Evolutionary conservation across 1,139 yeast genomes (phyloP), one percentile per base, ranked within the genome.

Genomic region (Yamadazyma sp.): DNA sequence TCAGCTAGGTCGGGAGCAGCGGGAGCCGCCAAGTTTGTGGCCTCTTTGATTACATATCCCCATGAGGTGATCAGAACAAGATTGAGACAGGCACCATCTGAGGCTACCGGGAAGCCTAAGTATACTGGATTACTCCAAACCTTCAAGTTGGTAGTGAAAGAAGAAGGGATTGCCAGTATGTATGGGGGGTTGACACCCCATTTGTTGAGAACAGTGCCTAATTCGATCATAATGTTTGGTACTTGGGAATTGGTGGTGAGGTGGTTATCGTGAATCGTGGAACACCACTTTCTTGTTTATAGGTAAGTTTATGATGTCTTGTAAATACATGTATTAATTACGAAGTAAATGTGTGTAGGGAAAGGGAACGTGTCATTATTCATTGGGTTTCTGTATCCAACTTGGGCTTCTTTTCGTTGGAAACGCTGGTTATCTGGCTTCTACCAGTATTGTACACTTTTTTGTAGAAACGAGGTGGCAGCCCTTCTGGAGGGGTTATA

Each of bases 171-270:
- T 39, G 82, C 77, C 3, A 86, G 96, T 31, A 86, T 94, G 91
- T 94, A 94, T 58, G 96, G 99, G 44, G 99, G 99, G 1, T 73
- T 94, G 56, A 92, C 98, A 1, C 98, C 98, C 2, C 99, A 94
- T 64, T 71, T 94, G 54, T 76, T 94, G 65, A 79, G 98, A 63
- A 94, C 98, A 0, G 98, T 94, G 36, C 99, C 99, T 2, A 94
- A 92, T 62, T 87, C 96, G 53, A 89, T 94, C 58, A 91, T 94
- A 49, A 92, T 94, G 98, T 94, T 94, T 71, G 98, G 99, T 28
- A 91, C 98, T 2, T 94, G 98, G 98, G 99, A 94, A 58, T 64
- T 94, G 34, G 87, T 94, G 37, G 89, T 92, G 32, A 76, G 85
- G 46, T 58, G 84, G 31, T 67, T 85, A 37, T 80, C 88, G 20